Percentiles rank a stretch among this genome's conserved stretches.
Evolutionary conservation across 2,329 filamentous ascomycete genomes (phyloP).

Genomic region (Pochonia chlamydosporia): DNA sequence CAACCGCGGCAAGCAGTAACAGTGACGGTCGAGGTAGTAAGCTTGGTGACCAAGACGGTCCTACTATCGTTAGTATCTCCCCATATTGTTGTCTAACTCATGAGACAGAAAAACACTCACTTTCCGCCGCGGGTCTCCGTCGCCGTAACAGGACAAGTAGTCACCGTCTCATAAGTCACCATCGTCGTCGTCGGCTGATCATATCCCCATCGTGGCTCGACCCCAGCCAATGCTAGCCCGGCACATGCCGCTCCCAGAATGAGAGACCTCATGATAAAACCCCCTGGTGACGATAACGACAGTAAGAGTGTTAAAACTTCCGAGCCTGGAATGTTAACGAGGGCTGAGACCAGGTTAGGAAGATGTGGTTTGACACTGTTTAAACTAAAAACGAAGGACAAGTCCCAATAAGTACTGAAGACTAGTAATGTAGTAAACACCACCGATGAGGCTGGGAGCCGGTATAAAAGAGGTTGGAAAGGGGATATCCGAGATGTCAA

Average conservation of each 20-base stretch:
- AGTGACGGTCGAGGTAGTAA: slow-evolving; percentile 37
- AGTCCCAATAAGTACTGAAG: too few relatives aligned
- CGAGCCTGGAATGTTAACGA: too few relatives aligned
- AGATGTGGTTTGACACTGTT: too few relatives aligned
- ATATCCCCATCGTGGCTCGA: slow-evolving; percentile 3
- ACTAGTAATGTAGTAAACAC: too few relatives aligned
- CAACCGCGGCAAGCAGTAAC: slow-evolving; percentile 35
- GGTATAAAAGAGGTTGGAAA: neutral
- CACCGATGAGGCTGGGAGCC: too few relatives aligned
- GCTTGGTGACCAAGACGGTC: slow-evolving; percentile 35
- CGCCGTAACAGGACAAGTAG: slow-evolving; percentile 39
- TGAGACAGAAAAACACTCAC: slow-evolving; percentile 23
- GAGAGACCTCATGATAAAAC: slow-evolving; percentile 4
- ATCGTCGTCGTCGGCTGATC: slow-evolving; percentile 12
- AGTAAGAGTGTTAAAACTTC: neutral
- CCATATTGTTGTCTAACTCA: too few relatives aligned
- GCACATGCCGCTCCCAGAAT: slow-evolving; percentile 9
- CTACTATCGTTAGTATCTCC: slow-evolving; percentile 18
- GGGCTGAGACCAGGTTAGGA: too few relatives aligned
- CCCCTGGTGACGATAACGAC: neutral
- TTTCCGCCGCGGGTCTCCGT: slow-evolving; percentile 34
- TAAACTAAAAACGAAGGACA: neutral
- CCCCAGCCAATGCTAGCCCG: slow-evolving; percentile 4
- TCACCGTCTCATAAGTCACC: slow-evolving; percentile 35
- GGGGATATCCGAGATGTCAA: too few relatives aligned